Evolutionary conservation across 2,329 filamentous ascomycete genomes (phyloP).

Genomic region (Microdochium paspali): DNA sequence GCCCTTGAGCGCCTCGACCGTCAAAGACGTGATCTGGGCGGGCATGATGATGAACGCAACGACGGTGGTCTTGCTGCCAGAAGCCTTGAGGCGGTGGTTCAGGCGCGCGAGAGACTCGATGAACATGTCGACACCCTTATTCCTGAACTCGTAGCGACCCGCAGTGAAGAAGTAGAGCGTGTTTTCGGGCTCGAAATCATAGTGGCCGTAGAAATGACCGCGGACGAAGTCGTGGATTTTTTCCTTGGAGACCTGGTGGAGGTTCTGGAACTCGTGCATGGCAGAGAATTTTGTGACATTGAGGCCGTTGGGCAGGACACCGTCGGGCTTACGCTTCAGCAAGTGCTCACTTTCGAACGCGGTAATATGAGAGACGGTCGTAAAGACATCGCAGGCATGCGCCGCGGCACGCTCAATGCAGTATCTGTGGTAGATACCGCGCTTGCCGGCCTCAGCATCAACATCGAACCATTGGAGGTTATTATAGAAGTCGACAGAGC

Average conservation of each 20-base stretch:
- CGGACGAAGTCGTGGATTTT: conserved; percentile 98
- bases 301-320: conserved; percentile 89
- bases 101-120: conserved; percentile 91
- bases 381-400: conserved; percentile 92
- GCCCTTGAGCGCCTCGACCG: conserved; percentile 90
- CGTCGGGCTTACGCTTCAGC: conserved; percentile 94
- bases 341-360: conserved; percentile 97
- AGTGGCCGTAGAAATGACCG: conserved; percentile 96
- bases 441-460: conserved; percentile 91
- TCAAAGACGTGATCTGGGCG: conserved; percentile 87
- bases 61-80: conserved; percentile 84
- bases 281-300: conserved; percentile 99
- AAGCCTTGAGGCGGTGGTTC: conserved; percentile 82
- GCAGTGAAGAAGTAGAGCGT: conserved; percentile 97
- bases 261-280: conserved; percentile 97
- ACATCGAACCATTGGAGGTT: conserved; percentile 96
- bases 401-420: conserved; percentile 93
- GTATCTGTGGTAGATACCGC: conserved; percentile 96
- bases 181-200: conserved; percentile 93
- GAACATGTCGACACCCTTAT: conserved; percentile 99
- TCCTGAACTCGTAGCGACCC: conserved; percentile 93
- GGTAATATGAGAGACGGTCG: conserved; percentile 96
- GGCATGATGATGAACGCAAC: conserved; percentile 99
- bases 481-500: conserved; percentile 98
- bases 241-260: conserved; percentile 93